These are phyloP conservation scores for Lactarius sanguifluus DNA, from an alignment of 768 basidiomycete species.

Conservation along the genomic window DNA sequence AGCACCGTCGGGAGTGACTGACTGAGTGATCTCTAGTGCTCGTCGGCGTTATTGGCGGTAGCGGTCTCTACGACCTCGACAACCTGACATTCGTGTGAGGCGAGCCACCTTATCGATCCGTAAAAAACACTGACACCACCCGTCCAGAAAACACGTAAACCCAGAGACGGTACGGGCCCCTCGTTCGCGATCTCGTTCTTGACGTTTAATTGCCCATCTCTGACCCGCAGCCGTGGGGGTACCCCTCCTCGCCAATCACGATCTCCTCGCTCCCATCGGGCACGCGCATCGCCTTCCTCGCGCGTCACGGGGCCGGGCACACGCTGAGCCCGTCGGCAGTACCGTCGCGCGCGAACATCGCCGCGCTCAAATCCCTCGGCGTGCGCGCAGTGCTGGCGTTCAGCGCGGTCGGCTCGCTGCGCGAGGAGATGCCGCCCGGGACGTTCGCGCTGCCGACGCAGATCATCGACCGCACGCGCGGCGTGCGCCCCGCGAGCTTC, in stretches of 20 bases:
- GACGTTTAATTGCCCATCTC: too few relatives aligned
- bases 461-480: slow-evolving; percentile 97
- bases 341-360: slow-evolving; percentile 89
- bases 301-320: slow-evolving; percentile 87
- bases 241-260: slow-evolving; percentile 87
- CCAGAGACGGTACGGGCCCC: slow-evolving; percentile 67
- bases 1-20: neutral
- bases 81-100: slow-evolving; percentile 86
- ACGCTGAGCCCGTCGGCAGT: slow-evolving; percentile 76
- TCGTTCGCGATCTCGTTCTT: neutral
- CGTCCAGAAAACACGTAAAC: slow-evolving; percentile 66
- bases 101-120: neutral
- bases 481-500: slow-evolving; percentile 83
- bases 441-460: slow-evolving; percentile 86
- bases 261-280: slow-evolving; percentile 87
- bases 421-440: slow-evolving; percentile 90
- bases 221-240: slow-evolving; percentile 80
- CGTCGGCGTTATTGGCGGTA: slow-evolving; percentile 89
- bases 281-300: slow-evolving; percentile 80
- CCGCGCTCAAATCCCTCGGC: slow-evolving; percentile 90
- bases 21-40: slow-evolving; percentile 49
- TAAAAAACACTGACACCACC: neutral
- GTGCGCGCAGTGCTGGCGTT: slow-evolving; percentile 89
- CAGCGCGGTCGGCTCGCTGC: slow-evolving; percentile 91
- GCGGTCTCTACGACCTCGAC: slow-evolving; percentile 90